Evolutionary conservation across 176 grass and related monocot genomes (phyloP).

Genomic region (Cymbopogon citratus): DNA sequence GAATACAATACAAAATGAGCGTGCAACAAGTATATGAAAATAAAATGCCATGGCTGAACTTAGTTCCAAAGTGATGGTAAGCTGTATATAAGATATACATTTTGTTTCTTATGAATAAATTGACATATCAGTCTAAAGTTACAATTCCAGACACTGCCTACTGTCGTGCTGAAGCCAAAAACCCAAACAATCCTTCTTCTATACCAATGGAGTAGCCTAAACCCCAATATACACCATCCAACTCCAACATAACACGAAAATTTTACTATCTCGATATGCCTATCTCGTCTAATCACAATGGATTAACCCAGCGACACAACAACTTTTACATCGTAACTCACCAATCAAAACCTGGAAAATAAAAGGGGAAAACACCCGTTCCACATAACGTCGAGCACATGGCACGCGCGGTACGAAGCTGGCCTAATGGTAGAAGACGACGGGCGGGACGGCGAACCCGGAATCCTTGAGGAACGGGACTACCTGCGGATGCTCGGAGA

Average conservation of each 20-base stretch:
- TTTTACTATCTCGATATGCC: constrained; percentile 25
- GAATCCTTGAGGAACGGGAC: constrained; percentile 83
- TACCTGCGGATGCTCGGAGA: constrained; percentile 55
- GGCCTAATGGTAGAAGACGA: constrained; percentile 73
- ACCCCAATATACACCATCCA: constrained; percentile 34
- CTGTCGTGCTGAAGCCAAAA: constrained; percentile 16
- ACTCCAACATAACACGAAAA: constrained; percentile 11
- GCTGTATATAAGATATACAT: constrained; percentile 24
- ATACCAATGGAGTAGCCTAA: constrained; percentile 38
- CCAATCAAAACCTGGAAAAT: neutral
- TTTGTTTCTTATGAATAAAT: constrained; percentile 28
- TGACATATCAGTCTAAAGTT: constrained; percentile 27
- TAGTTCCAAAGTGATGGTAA: neutral
- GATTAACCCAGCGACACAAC: constrained; percentile 15
- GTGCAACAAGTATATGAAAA: no score
- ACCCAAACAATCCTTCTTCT: neutral
- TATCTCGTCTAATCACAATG: constrained; percentile 37
- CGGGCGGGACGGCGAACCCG: constrained; percentile 48
- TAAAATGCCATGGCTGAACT: neutral
- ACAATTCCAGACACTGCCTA: constrained; percentile 24
- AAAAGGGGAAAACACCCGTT: neutral
- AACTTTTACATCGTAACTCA: constrained; percentile 28
- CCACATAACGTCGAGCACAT: constrained; percentile 29
- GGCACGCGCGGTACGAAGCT: neutral
- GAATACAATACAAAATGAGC: no score